Evolutionary conservation across 495 filamentous ascomycete genomes (phyloP), one percentile per base, ranked within the genome.

Genomic region (Beverwykella pulmonaria): DNA sequence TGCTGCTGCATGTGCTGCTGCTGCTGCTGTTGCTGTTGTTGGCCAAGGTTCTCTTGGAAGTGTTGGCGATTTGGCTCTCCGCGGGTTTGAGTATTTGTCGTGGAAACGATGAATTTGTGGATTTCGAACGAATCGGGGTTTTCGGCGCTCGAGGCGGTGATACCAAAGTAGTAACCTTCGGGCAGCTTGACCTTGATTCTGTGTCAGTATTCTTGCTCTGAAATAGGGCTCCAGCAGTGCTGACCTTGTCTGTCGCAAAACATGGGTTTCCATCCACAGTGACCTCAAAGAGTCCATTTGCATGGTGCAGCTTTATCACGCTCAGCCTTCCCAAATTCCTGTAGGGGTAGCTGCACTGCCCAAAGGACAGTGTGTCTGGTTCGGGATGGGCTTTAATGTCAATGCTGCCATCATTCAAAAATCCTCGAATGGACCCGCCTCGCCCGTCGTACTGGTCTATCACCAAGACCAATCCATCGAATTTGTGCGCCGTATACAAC

Each of bases 41-140:
- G 20, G 48, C 48, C 26, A 22, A 75, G 74, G 49, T 78, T 73
- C 61, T 78, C 75, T 55, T 76, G 70, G 48, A 71, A 58, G 60
- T 69, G 68, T 72, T 57, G 52, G 29, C 54, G n/a, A 47, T 57
- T 44, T 15, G 54, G 48, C 26, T 75, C 70, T 23, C 78, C 46
- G 46, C 69, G 56, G 2, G 74, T 70, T 30, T 65, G 71, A 19
- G 74, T 60, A 49, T 69, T 67, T 54, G 74, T 67, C 57, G 68
- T 74, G 15, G 70, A 82, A 36, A 93, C 82, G 39, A 90, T 79
- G 71, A 98, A 85, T 70, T 93, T 96, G 82, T 92, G 93, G 65
- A 94, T 76, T 77, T 98, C 94, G 74, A 96, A 96, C 27, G 92
- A 95, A 75, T 98, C 94, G 0, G 94, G 91, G 68, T 85, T 92